Base-by-base conservation (phyloP, 1,139 yeast genomes). In the Spathaspora sp. region DNA sequence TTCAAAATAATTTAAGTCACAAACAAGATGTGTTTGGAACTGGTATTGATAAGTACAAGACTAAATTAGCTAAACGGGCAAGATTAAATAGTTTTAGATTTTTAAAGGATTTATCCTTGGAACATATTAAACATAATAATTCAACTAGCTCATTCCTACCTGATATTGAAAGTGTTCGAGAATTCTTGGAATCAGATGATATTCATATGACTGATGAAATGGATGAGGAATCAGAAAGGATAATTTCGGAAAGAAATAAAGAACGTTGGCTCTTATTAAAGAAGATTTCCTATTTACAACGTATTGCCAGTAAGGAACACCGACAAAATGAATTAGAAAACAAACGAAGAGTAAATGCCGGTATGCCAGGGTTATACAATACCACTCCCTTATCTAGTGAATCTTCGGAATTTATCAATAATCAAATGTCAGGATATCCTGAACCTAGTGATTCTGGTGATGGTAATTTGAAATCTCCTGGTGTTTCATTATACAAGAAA, bases 231-330 rank as follows among this genome's bases (percentile, higher is more conserved):
- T 60, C 69, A 1, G 82, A 79, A 47, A 49, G 55, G 1, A 51
- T 69, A 1, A 64, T 78, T 17, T 57, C 68, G n/a, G 78, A 71
- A 47, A 66, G 78, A 64, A 77, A 82, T 55, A 66, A 64, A 44
- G 86, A 82, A 59, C 71, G 86, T 57, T 85, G 90, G 90, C 70
- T 74, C 27, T 76, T 86, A 67, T 67, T 87, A 57, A 86, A 86
- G 60, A 79, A 86, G 58, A 68, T 86, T 33, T 78, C 86, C 6
- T 87, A 86, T 56, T 65, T 86, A 50, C 90, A 84, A 58, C 73
- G 84, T 54, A 70, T 82, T n/a, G 75, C 82, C 4, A 73, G 79
- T 18, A 74, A 70, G 51, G 71, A 68, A 41, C 66, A 64, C 42
- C 66, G 62, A 3, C 62, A 58, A 38, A 56, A 58, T 25, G 72